Base-by-base conservation (phyloP, 345 rosid genomes). In the Populus davidiana region DNA sequence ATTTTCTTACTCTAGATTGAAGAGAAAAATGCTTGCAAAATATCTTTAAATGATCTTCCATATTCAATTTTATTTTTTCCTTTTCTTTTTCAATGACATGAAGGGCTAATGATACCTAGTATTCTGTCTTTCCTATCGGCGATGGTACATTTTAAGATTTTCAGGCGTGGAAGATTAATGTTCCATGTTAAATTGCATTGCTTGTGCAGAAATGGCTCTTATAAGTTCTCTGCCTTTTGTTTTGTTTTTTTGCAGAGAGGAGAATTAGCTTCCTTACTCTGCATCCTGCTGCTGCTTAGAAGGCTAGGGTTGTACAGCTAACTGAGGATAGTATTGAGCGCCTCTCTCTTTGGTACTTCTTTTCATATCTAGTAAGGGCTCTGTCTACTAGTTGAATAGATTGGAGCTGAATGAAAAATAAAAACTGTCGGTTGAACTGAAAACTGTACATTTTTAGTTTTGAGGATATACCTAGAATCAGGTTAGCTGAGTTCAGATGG, bases 211-310 rank as follows among this genome's bases (percentile, higher is more conserved):
- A 12, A 71, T 4, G 50, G 10, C 12, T 12, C 27, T 76, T 27
- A 76, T 36, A 14, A 38, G 38, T 29, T 52, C 23, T 59, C 38
- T 69, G 31, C 29, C 8, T 69, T 21, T 69, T n/a, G 31, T 69
- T 69, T 23, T 69, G 14, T 41, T 69, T 49, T 82, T 81, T 73
- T 78, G 84, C 91, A 90, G 94, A 88, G 75, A 83, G 83, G 87
- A 87, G 94, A 83, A 90, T 90, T 73, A 86, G 89, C 83, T 35
- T 88, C 66, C 90, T 85, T 86, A 79, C 87, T 76, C 87, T 85
- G 73, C 86, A 81, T 39, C 87, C 85, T 1, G 82, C 87, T 17
- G 52, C 72, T 29, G 70, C 67, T 9, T 78, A 77, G 81, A 80
- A 35, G 83, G 85, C 75, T 33, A 81, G 82, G 84, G 77, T 77